Base-by-base conservation (phyloP, 164 flowering plant species). In the Taxillus chinensis region DNA sequence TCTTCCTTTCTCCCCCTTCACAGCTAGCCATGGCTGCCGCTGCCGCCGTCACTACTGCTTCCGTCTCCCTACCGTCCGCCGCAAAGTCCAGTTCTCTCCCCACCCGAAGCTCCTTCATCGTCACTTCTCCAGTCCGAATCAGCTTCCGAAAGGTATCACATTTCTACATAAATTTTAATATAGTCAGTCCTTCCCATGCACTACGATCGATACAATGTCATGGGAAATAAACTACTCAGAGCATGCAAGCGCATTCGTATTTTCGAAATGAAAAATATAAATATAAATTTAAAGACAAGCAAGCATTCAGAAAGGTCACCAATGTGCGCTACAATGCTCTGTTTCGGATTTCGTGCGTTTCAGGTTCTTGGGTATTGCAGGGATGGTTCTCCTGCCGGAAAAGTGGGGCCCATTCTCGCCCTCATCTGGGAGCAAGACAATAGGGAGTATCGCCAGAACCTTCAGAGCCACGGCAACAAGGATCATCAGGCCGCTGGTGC, bases 31-130 rank as follows among this genome's bases (percentile, higher is more conserved):
- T n/a, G 62, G 13, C 12, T 38, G 41, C 42, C 67, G 56, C 72
- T 62, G 86, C 83, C 90, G 90, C 95, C 61, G 70, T 91, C 76
- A 89, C 96, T 64, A 78, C 87, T 5, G 80, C 84, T 70, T 91
- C 95, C 74, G 86, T 93, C 65, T 92, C 83, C 63, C 78, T 91
- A 60, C 76, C 87, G 10, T 87, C 95, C 4, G 72, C 96, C 16
- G 70, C 95, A 55, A 92, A 89, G 55, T 80, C 95, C 46, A 48
- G 86, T 39, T 69, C 90, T 71, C 81, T 86, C 39, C 61, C 95
- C n/a, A 39, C 82, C 61, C 79, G 83, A 71, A 65, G 83, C 45
- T 64, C 84, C 45, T 79, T 83, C 45, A 45, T 74, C 67, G 62
- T 75, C 72, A 69, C 83, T 10, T 61, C 83, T 5, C 6, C 54